phyloP scores from a whole-genome alignment of 1,284 basidiomycete genomes.

The Ceratobasidium sp. region DNA sequence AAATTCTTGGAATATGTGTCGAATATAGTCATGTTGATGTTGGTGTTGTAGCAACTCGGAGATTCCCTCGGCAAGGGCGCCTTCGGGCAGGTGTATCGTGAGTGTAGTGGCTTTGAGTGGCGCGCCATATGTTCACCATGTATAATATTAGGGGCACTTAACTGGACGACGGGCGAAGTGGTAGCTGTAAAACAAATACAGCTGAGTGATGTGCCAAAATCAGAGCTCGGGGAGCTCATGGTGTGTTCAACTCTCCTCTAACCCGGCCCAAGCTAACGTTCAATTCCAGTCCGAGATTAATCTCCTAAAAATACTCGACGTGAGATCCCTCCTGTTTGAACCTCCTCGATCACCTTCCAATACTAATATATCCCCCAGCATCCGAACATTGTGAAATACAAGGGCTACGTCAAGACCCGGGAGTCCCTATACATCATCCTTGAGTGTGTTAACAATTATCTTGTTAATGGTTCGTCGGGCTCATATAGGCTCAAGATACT shows the following conservation, averaged over 20 bases:
- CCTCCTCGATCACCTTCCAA: conserved; percentile 25
- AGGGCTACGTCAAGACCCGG: conserved; percentile 94
- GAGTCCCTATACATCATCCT: conserved; percentile 97
- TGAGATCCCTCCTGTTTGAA: conserved; percentile 57
- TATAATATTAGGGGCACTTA: conserved; percentile 78
- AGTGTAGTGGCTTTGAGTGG: conserved; percentile 55
- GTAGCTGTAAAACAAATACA: conserved; percentile 97
- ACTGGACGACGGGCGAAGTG: conserved; percentile 96
- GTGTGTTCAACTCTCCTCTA: conserved; percentile 62
- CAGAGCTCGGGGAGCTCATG: conserved; percentile 97
- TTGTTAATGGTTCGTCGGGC: background rate
- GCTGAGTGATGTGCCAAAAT: conserved; percentile 91
- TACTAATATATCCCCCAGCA: conserved; percentile 56
- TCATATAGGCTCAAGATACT: conserved; percentile 71
- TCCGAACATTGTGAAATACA: conserved; percentile 98
- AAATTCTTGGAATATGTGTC: background rate
- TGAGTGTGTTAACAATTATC: conserved; percentile 68
- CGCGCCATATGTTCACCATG: background rate
- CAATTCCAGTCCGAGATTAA: conserved; percentile 94
- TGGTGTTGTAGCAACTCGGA: conserved; percentile 80
- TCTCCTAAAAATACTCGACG: conserved; percentile 95
- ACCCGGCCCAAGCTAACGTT: background rate
- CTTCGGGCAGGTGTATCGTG: conserved; percentile 94
- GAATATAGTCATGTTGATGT: conserved; percentile 13
- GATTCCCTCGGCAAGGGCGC: conserved; percentile 95